Evolutionary conservation across 805 yeast genomes (phyloP).

Genomic region (Candida ipomoeae): DNA sequence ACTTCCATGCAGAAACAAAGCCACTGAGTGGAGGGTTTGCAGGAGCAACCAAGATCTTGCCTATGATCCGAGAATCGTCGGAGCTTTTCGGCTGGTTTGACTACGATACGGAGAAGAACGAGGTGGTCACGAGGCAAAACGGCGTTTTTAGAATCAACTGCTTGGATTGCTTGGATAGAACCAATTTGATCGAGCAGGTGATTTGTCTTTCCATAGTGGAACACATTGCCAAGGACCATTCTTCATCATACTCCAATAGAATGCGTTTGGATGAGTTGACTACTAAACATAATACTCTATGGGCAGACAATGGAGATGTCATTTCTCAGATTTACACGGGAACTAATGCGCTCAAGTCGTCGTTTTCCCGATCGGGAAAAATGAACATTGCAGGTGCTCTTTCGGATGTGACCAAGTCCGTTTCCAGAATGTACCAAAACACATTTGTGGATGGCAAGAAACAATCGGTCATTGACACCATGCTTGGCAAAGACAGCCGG

Average conservation of each 20-base stretch:
- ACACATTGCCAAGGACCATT: slow-evolving; percentile 11
- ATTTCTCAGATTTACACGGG: slow-evolving; percentile 63
- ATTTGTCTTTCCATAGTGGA: slow-evolving; percentile 70
- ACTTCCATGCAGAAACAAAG: slow-evolving; percentile 91
- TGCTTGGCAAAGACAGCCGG: slow-evolving; percentile 71
- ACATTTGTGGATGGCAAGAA: slow-evolving; percentile 90
- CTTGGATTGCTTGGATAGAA: slow-evolving; percentile 90
- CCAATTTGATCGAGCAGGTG: slow-evolving; percentile 84
- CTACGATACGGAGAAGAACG: slow-evolving; percentile 54
- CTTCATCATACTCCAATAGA: slow-evolving; percentile 1
- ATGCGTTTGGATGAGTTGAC: slow-evolving; percentile 13
- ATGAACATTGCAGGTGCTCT: slow-evolving; percentile 96
- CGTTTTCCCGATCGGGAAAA: slow-evolving; percentile 91
- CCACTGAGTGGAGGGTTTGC: slow-evolving; percentile 72
- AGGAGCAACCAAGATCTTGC: slow-evolving; percentile 68
- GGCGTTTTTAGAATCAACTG: slow-evolving; percentile 95
- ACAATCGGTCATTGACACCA: slow-evolving; percentile 82
- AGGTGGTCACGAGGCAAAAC: slow-evolving; percentile 67
- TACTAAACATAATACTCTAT: slow-evolving; percentile 22
- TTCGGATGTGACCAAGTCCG: slow-evolving; percentile 96
- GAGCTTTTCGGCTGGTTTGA: slow-evolving; percentile 80
- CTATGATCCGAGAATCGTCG: slow-evolving; percentile 59
- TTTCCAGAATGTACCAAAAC: slow-evolving; percentile 90
- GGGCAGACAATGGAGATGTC: slow-evolving; percentile 72
- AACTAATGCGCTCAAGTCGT: slow-evolving; percentile 82